Base-by-base conservation (phyloP, 2,329 filamentous ascomycete species). In the Trichoderma lentiforme region DNA sequence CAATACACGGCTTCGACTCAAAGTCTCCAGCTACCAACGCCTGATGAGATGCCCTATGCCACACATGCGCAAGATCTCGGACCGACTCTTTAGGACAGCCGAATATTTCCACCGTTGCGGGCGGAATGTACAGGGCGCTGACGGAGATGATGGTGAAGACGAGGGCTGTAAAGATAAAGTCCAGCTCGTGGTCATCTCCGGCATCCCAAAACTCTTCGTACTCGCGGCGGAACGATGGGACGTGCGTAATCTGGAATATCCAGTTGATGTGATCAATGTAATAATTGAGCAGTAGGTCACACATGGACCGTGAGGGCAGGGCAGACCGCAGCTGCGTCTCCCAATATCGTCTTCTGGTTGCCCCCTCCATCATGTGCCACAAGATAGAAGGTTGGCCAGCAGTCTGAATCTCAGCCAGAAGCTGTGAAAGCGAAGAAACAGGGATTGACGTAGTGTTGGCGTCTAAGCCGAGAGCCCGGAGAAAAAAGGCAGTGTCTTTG, bases 231-330 rank as follows among this genome's bases (percentile, higher is more conserved):
- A 75, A 75, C 3, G 74, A 75, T 1, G 74, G 74, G 1, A 69
- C 71, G 36, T 75, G 74, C 6, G 74, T 68, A 30, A 68, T 73
- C 53, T 80, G 78, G 70, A 78, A 79, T 9, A 79, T 73, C 74
- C 76, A 79, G 67, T 80, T 77, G 73, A 79, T 74, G 47, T 80
- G 76, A 47, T 79, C 77, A 21, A 79, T 65, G 70, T 77, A 80
- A 63, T 78, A 79, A 30, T 72, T 74, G 24, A 78, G 69, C 2
- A 80, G 75, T 1, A 77, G 68, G 53, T 79, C 78, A 62, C 77
- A 78, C 61, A 74, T 70, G 14, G 73, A 71, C 43, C 73, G 68
- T 14, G 72, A 73, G 3, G 74, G 74, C 11, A 75, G 56, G 3
- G 72, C 18, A 3, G 72, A 68, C 15, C 61, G 34, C 21, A 75